These are phyloP conservation scores for Metarhizium brunneum DNA, from an alignment of 2,329 filamentous ascomycete species.

Conservation along the genomic window DNA sequence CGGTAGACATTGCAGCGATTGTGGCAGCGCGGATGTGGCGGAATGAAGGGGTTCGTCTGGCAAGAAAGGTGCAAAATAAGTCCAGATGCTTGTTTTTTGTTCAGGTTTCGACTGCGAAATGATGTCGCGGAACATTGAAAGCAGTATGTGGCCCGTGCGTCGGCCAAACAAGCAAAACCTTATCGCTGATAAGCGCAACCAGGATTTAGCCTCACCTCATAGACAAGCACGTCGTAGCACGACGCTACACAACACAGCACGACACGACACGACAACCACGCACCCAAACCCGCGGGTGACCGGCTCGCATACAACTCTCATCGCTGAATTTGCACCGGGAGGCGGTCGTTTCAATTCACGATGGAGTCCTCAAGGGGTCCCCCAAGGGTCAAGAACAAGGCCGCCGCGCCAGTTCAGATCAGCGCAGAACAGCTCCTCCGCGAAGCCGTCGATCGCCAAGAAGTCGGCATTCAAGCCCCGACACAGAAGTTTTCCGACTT, in stretches of 20 bases:
- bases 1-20: constrained; percentile 62
- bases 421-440: constrained; percentile 94
- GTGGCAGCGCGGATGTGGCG: neutral
- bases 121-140: constrained; percentile 9
- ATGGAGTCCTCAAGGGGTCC: constrained; percentile 92
- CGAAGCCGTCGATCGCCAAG: constrained; percentile 94
- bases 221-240: neutral
- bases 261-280: neutral
- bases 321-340: neutral
- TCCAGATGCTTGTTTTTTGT: constrained; percentile 11
- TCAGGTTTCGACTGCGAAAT: constrained; percentile 17
- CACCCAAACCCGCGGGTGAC: neutral
- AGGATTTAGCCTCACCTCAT: neutral
- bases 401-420: constrained; percentile 80
- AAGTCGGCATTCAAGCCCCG: constrained; percentile 76
- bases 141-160: constrained; percentile 9
- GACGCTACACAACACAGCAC: neutral
- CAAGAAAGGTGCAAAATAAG: too few species aligned
- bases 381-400: constrained; percentile 98
- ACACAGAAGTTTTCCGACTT: constrained; percentile 93
- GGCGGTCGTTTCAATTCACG: constrained; percentile 16
- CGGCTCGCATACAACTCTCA: neutral
- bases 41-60: neutral
- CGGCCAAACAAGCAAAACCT: neutral
- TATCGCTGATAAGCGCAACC: constrained; percentile 4